A percentile compares a stretch with the other conserved stretches of the same genome.
These are phyloP conservation scores for Fraxinus xanthoxyloides DNA, from an alignment of 305 asterid species.

Conservation along the genomic window DNA sequence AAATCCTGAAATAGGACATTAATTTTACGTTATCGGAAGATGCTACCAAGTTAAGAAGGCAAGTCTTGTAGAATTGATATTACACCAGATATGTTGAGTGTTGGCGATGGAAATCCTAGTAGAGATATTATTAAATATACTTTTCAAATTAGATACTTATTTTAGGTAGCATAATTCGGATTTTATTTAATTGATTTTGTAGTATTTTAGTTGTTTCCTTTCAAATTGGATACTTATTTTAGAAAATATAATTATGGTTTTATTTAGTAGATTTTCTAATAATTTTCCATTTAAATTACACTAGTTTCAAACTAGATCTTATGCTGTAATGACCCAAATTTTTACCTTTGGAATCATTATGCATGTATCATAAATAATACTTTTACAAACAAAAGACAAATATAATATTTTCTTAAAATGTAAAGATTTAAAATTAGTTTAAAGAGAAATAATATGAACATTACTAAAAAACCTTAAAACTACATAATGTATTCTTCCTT, in stretches of 20 bases:
- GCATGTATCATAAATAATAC: too few species aligned
- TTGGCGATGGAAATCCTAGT: background rate
- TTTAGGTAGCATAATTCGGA: background rate
- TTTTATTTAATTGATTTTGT: background rate
- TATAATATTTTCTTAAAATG: too few species aligned
- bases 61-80: background rate
- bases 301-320: background rate
- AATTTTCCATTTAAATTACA: background rate
- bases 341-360: too few species aligned
- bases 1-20: background rate
- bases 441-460: too few species aligned
- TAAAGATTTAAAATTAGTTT: too few species aligned
- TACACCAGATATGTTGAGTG: background rate
- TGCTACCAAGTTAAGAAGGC: background rate
- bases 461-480: too few species aligned
- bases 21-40: background rate
- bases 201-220: background rate
- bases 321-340: too few species aligned
- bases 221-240: background rate
- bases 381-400: too few species aligned
- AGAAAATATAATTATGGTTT: background rate
- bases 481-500: too few species aligned
- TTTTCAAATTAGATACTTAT: too few species aligned
- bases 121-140: background rate
- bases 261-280: background rate